Base-by-base conservation (phyloP, 192 early-diverging fungal species). In the Dissophora ornata region DNA sequence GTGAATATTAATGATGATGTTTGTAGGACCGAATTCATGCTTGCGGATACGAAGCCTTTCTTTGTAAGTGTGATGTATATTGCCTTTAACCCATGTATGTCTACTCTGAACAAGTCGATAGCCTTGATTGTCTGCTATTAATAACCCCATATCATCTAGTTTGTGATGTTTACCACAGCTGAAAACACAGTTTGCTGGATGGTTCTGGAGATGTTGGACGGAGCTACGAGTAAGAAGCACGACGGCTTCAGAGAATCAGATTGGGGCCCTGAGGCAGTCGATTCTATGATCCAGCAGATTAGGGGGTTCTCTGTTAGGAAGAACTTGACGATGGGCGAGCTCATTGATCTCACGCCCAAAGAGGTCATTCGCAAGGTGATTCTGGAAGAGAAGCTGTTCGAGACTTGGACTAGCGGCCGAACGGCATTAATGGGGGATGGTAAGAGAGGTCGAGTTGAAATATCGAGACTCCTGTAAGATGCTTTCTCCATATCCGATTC, bases 261-360 rank as follows among this genome's bases (percentile, higher is more conserved):
- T 19, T 67, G 64, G 64, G 64, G 64, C 7, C 44, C 64, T 19
- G 64, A 67, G 25, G 64, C 64, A 4, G 64, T 54, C 0, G 64
- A 47, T 7, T 25, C 45, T 0, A 67, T 67, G 64, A 47, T 42
- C 21, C 46, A 57, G 25, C 24, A 56, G 24, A 54, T 67, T 8
- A 42, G 64, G 2, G 34, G 57, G n/a, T 67, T 67, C 18, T 19
- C 22, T 0, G 48, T 67, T 7, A 21, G 38, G 16, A 45, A 38
- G 4, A 54, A 30, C 22, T 30, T 42, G 54, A 67, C 64, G 2
- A 15, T 67, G 0, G 64, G 64, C 15, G 21, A 45, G 2, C 24
- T 67, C 29, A 67, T 67, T n/a, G 64, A 67, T 28, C 30, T 18
- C 36, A 57, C 64, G 0, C 30, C 34, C 33, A 67, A 38, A 18